Evolutionary conservation across 2,329 filamentous ascomycete species (phyloP), one percentile per base, ranked within the genome.

Genomic region (Microdochium paspali): DNA sequence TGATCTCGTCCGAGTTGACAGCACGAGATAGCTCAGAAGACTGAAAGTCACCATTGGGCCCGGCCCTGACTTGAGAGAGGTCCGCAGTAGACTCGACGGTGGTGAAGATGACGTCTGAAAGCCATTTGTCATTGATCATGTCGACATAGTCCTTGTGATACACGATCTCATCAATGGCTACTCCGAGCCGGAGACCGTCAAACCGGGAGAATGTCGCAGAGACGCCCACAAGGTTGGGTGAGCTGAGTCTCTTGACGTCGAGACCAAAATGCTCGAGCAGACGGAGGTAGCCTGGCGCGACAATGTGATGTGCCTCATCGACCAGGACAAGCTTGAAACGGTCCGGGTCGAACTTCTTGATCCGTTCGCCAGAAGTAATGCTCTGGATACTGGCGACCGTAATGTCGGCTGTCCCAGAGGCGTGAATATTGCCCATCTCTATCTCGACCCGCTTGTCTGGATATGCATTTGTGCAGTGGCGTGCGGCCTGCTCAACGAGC

Each of bases 291-390:
- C 82, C 81, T 2, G 80, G 75, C 1, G 93, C 87, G 42, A 96
- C 90, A 46, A 97, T 95, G 65, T 98, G 93, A 63, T 98, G 93
- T 4, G 91, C 93, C 66, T 98, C 93, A 54, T 98, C 93, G 3
- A 98, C 91, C 2, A 98, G 75, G 0, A 98, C 71, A 0, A 98
- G 79, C 66, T 98, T 98, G 72, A 91, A 97, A 7, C 71, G 72
- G 0, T 64, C 65, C 0, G 90, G 86, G 54, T 94, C 80, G 58
- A 91, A 97, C 61, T 95, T 96, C 30, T 65, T 61, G n/a, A 97
- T 74, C 2, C 93, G 79, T 46, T 84, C 79, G 12, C 80, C 79
- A 4, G 87, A 94, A 7, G 76, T 80, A 56, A 98, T 81, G 63
- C 88, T 96, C 59, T 85, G 83, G 30, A 98, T 77, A 28, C 91